Evolutionary conservation across 1,284 basidiomycete species (phyloP), one percentile per base, ranked within the genome.

Genomic region (Cutaneotrichosporon cyanovorans): DNA sequence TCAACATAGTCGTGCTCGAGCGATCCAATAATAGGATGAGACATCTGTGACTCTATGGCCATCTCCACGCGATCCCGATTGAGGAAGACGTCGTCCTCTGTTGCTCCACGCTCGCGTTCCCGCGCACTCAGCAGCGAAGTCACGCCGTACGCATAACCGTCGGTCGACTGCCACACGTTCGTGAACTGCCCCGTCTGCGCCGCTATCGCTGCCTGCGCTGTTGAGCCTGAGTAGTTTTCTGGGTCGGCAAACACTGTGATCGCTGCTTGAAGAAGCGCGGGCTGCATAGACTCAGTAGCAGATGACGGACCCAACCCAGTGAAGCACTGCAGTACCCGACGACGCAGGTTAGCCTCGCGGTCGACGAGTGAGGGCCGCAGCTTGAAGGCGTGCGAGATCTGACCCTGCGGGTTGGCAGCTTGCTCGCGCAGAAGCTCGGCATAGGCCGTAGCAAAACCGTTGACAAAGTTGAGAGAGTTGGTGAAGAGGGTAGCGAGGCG

Each of bases 61-160:
- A 80, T 81, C 62, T 87, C 90, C 31, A 85, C 80, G 25, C 76
- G 78, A 69, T 89, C 89, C 31, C 86, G 74, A 60, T 90, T 87
- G 55, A 86, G 69, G 58, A 78, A 77, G 53, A 85, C 80, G 35
- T 77, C 76, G 37, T 71, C 73, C 30, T 66, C 72, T 11, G 62
- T 61, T 4, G 55, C 58, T 3, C 57, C 62, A 18, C 55, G 58
- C 34, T 59, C 60, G 4, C 52, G 53, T 52, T 70, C 66, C 6
- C 67, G 64, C 2, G 72, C 74, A 5, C 55, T 52, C 22, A 75
- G 59, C 20, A 85, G 73, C 42, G 80, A 87, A 2, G 89, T 90
- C 10, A 97, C 80, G 3, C 93, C 95, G 70, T 88, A 93, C 0
- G 85, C 91, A 67, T 91, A 93, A 0, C 89, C 88, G 65, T 97